Evolutionary conservation across 352 stramenopile species (phyloP), one percentile per base, ranked within the genome.

Genomic region (Phytophthora quininea): DNA sequence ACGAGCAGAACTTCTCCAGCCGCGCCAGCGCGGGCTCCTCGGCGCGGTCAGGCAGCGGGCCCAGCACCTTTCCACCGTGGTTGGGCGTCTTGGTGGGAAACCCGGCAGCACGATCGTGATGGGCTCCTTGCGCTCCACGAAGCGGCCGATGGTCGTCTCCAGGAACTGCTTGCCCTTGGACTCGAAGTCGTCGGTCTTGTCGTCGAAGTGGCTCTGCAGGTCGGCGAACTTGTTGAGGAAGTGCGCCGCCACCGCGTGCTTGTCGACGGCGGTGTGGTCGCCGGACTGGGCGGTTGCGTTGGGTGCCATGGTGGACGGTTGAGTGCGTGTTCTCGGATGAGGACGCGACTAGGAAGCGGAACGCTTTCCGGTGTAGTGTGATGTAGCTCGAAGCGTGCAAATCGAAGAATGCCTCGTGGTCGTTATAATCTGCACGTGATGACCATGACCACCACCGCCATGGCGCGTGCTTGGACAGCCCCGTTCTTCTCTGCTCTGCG

Each of bases 81-180:
- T 69, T 69, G 4, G 62, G 62, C 15, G 62, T 60, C 54, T 69
- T 69, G 48, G 58, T 60, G 6, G 62, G 32, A 69, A 69, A 15
- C 48, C 58, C 27, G 62, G 62, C 42, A 69, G 15, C 40, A 69
- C 62, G 3, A 69, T 33, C 9, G 55, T 64, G 31, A 69, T 69
- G 14, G 62, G 62, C n/a, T 45, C 54, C 40, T 51, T 51, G 3
- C 49, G 62, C 12, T 69, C 62, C 15, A 69, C 54, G 33, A 69
- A 45, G 24, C 48, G 47, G 47, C 53, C 47, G 38, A 69, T 56
- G 10, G 62, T 56, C 62, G 62, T 58, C 40, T 69, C n/a, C 54
- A 69, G 52, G 19, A 64, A 60, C 7, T 35, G 31, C 11, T 69
- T 69, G 5, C 54, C 62, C 42, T 69, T 56, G 7, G 31, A 45